Base-by-base conservation (phyloP, 176 grass and related monocot species). In the Miscanthus lutarioriparius region DNA sequence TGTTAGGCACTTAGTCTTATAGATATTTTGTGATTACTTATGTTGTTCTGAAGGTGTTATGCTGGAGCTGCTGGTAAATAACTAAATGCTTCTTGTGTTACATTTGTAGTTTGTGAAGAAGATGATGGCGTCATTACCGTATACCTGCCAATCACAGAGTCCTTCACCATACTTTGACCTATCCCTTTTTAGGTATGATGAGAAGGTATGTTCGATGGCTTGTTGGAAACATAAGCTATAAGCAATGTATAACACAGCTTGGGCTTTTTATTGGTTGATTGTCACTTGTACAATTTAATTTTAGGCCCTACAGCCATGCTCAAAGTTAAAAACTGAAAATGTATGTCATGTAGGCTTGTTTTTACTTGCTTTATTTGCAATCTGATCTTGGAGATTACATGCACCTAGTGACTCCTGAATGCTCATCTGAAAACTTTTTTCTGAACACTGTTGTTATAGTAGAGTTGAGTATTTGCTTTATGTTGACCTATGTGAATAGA, bases 101-200 rank as follows among this genome's bases (percentile, higher is more conserved):
- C 64, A 12, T 70, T 80, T 80, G 19, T 85, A 98, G 96, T 95
- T 92, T 76, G 93, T 90, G 78, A 98, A 93, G 85, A 98, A 98
- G 79, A 98, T 98, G 87, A 91, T 98, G 93, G 65, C 39, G 1
- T 90, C 91, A 30, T 80, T 98, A 65, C 96, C 96, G 40, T 95
- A 95, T 78, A 90, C 89, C 51, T 98, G 96, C 87, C 96, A 98
- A 70, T 95, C 91, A 28, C 96, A 95, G 76, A 98, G 93, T 83
- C 96, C 96, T 85, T 98, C 96, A 56, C 96, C 96, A 25, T 98
- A 95, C 72, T 95, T 98, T 81, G 96, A 98, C 48, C 74, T 98
- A 25, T 98, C 93, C 9, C 89, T 98, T 70, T 98, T 98, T 92
- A 93, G 93, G 44, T 98, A 98, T 85, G 96, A 98, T 83, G 96